phyloP scores from a whole-genome alignment of 495 filamentous ascomycete genomes.

The Aspergillus cavernicola region DNA sequence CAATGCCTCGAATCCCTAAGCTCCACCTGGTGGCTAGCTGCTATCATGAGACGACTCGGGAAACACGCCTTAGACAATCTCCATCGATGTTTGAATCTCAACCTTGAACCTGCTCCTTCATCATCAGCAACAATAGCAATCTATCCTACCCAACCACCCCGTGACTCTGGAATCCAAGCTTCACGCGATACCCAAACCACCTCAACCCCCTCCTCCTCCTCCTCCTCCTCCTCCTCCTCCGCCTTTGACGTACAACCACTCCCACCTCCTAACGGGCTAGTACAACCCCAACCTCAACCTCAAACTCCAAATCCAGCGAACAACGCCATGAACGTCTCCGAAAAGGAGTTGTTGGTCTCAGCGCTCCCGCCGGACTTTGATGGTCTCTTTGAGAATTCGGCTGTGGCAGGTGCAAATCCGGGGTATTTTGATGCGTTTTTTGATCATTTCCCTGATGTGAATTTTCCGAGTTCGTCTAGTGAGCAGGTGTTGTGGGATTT shows the following conservation, averaged over 20 bases:
- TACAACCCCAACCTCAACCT: not conserved
- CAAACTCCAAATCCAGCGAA: not conserved
- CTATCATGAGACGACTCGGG: conserved; percentile 25
- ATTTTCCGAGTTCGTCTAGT: not conserved
- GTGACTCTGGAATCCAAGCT: no score
- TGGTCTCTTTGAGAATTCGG: not conserved
- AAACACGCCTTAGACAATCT: conserved; percentile 9
- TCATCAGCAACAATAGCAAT: no score
- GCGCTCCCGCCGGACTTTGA: not conserved
- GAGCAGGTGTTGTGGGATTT: no score
- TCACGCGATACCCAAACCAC: not conserved
- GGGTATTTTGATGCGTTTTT: not conserved
- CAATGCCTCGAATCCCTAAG: conserved; percentile 14
- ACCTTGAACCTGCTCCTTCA: no score
- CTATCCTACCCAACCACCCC: no score
- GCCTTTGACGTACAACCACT: no score
- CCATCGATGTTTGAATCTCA: no score
- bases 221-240: no score
- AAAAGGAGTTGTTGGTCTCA: not conserved
- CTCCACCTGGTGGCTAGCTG: conserved; percentile 24
- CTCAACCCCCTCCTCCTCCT: not conserved
- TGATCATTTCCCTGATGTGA: not conserved
- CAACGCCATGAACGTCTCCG: not conserved
- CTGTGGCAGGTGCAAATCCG: not conserved
- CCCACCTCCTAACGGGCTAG: no score